phyloP scores from a whole-genome alignment of 2,329 filamentous ascomycete genomes.

The Helotiales sp. region DNA sequence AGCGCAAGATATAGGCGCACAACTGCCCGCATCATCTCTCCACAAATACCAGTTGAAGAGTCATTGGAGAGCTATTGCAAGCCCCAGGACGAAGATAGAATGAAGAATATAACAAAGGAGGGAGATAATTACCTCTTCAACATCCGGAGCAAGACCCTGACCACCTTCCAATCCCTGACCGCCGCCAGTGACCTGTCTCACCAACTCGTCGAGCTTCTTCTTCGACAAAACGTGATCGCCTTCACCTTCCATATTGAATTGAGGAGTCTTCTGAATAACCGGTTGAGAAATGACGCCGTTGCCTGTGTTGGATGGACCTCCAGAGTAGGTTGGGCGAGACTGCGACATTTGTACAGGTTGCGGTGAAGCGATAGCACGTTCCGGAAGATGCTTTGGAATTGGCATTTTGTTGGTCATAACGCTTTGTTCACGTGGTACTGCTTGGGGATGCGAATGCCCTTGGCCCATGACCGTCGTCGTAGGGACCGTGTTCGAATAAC shows the following conservation, averaged over 20 bases:
- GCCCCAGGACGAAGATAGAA: not conserved
- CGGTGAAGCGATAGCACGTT: conserved; percentile 67
- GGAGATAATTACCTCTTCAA: conserved; percentile 75
- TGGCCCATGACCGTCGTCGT: conserved; percentile 32
- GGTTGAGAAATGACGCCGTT: conserved; percentile 87
- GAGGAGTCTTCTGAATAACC: conserved; percentile 76
- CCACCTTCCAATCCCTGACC: conserved; percentile 70
- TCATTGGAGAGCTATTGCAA: not conserved
- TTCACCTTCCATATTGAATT: conserved; percentile 86
- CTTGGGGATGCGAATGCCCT: conserved; percentile 27
- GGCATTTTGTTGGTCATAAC: conserved; percentile 35
- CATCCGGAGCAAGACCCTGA: conserved; percentile 82
- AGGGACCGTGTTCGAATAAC: conserved; percentile 34
- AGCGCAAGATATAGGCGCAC: too few relatives aligned
- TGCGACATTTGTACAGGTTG: conserved; percentile 72
- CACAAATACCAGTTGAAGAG: not conserved
- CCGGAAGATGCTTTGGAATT: conserved; percentile 67
- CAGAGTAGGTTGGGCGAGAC: conserved; percentile 78
- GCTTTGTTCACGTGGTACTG: conserved; percentile 30
- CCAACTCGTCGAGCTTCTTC: conserved; percentile 94
- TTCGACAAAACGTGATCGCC: conserved; percentile 94
- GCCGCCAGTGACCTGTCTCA: conserved; percentile 87
- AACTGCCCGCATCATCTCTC: too few relatives aligned
- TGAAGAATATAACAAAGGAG: not conserved
- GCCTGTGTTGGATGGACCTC: conserved; percentile 71